Evolutionary conservation across 169 alveolate genomes (phyloP).

Genomic region (Plasmodium reichenowi): DNA sequence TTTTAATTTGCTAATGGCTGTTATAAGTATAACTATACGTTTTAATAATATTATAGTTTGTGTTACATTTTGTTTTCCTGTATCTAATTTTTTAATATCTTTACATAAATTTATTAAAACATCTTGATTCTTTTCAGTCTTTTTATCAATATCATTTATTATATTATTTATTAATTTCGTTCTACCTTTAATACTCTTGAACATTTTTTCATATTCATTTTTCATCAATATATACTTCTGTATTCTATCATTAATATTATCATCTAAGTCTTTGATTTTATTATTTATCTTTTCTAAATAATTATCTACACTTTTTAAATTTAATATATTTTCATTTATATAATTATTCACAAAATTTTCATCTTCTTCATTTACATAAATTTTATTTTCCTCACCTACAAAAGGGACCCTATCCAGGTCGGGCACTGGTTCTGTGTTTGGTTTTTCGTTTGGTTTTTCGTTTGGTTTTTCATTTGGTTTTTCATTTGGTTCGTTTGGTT

Average conservation of each 20-base stretch:
- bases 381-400: background rate
- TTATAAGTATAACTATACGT: slow-evolving; percentile 63
- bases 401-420: too few species aligned
- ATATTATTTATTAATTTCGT: slow-evolving; percentile 35
- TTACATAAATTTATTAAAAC: slow-evolving; percentile 39
- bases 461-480: too few species aligned
- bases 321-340: slow-evolving; percentile 42
- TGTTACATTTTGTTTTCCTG: slow-evolving; percentile 73
- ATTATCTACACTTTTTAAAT: slow-evolving; percentile 28
- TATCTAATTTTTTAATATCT: slow-evolving; percentile 71
- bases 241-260: slow-evolving; percentile 25
- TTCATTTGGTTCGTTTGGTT: too few species aligned
- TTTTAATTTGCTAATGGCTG: slow-evolving; percentile 61
- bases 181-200: slow-evolving; percentile 45
- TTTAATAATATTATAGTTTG: slow-evolving; percentile 59
- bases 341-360: slow-evolving; percentile 27
- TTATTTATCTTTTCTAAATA: slow-evolving; percentile 39
- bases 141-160: slow-evolving; percentile 51
- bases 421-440: too few species aligned
- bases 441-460: too few species aligned
- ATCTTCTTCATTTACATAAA: background rate
- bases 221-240: slow-evolving; percentile 26
- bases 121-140: slow-evolving; percentile 63
- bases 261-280: slow-evolving; percentile 35
- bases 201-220: slow-evolving; percentile 39